Base-by-base conservation (phyloP, 345 rosid species). In the Salix arbutifolia region DNA sequence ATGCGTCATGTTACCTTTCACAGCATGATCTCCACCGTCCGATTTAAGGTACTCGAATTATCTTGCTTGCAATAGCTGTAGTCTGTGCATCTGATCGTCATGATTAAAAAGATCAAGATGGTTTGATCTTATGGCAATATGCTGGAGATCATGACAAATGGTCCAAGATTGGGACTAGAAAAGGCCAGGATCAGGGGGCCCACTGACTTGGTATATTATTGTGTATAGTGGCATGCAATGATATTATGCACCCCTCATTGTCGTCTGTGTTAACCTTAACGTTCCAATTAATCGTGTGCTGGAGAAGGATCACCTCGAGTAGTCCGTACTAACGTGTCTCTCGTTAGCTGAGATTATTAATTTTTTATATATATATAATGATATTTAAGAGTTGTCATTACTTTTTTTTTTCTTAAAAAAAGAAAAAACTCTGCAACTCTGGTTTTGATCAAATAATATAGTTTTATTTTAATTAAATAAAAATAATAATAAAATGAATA, bases 241-340 rank as follows among this genome's bases (percentile, higher is more conserved):
- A 80, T 83, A 77, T 1, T 53, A 23, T 71, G 70, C 82, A 68
- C 82, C 26, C n/a, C 52, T 64, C 71, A 23, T n/a, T 13, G 61
- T 19, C 13, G 31, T 19, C 16, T 56, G 74, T 71, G 21, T 18
- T 50, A 18, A 5, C 5, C 19, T 52, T 19, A 11, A 26, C 2
- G 30, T 6, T 46, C 2, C 13, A 28, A 26, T 30, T 33, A 9
- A 66, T 66, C 11, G 33, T 31, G 10, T 66, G 4, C 10, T 8
- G 21, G 21, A 40, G n/a, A 66, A 14, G n/a, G 25, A 18, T 66
- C 69, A 31, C 1, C 69, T 66, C 17, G 13, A 14, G 33, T 10
- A 25, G 26, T 58, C 23, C 12, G 26, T 58, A n/a, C 25, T 9
- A 11, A 40, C 46, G 46, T 40, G 46, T 5, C 7, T 4, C 37